Base-by-base conservation (phyloP, 345 rosid species). In the Durio zibethinus region DNA sequence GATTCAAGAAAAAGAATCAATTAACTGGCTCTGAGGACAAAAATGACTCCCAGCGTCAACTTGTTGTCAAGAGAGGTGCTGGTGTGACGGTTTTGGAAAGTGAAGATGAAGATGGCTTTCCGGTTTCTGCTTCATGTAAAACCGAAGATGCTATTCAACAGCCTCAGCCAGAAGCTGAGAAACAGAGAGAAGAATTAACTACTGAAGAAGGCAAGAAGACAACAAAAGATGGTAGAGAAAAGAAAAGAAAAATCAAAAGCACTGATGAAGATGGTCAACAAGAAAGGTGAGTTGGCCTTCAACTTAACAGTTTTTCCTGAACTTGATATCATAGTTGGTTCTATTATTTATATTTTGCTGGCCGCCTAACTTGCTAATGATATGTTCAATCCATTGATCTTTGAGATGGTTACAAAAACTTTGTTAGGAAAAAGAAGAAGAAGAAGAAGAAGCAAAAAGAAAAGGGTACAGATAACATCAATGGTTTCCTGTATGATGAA, bases 101-200 rank as follows among this genome's bases (percentile, higher is more conserved):
- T 70, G 98, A 97, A 82, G 97, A 93, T 79, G 98, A 94, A 90
- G 98, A 97, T 63, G 98, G 99, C 50, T 85, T 97, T 70, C 98
- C 94, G n/a, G 84, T 88, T 81, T 78, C 86, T 79, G 54, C 78
- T 29, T 74, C 88, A 12, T 76, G 76, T 10, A 83, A 83, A 79
- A 60, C 80, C 23, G 50, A 82, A 71, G 81, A 15, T 23, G 61
- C 48, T 11, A 65, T 27, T 81, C 65, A 40, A 52, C 80, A 84
- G 70, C 29, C 82, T 48, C 74, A 75, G 62, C 83, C 60, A 79
- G 86, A 62, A 66, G n/a, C 71, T 33, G 70, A 71, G 78, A 79
- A 78, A 31, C 62, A 73, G 78, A 78, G 45, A 16, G 82, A 75
- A 52, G 59, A 78, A 67, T 33, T 74, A 81, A 71, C 29, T 15